Conservation (phyloP, 345 rosid species). For the Lumnitzera racemosa region DNA sequence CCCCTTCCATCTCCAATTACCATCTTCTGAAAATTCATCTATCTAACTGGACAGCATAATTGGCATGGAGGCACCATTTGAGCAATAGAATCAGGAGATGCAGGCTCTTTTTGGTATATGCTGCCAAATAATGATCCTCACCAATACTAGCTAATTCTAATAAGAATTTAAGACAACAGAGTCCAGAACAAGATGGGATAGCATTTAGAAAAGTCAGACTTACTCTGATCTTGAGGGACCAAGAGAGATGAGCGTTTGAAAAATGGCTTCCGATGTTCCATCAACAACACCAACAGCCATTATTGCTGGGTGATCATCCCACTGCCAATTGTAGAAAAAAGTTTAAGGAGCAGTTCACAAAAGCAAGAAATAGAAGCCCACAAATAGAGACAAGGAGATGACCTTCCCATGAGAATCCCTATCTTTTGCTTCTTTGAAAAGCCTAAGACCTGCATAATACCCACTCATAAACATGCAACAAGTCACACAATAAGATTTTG, state of each 20-base stretch:
- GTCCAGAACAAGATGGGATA: neutral
- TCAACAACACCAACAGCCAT: constrained; percentile 97
- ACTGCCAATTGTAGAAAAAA: constrained; percentile 27
- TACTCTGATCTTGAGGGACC: constrained; percentile 96
- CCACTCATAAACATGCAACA: constrained; percentile 8
- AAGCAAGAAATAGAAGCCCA: constrained; percentile 5
- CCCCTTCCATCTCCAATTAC: too few species aligned
- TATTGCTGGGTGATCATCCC: constrained; percentile 98
- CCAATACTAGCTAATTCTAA: neutral
- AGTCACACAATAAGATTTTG: neutral
- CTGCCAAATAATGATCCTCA: too few species aligned
- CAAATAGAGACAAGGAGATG: constrained; percentile 16
- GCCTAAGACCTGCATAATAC: constrained; percentile 62
- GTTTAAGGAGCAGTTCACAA: constrained; percentile 1
- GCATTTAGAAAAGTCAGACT: constrained; percentile 7
- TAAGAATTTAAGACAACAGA: neutral
- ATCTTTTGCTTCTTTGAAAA: constrained; percentile 90
- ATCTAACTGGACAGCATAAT: too few species aligned
- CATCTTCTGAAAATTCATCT: too few species aligned
- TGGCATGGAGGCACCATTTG: too few species aligned
- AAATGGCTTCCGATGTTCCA: constrained; percentile 88
- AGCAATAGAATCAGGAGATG: too few species aligned
- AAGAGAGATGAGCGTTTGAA: constrained; percentile 89
- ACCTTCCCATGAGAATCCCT: constrained; percentile 65
- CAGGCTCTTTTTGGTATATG: too few species aligned